These are phyloP conservation scores for Mycothermus thermophilus DNA, from an alignment of 495 filamentous ascomycete genomes.

Conservation along the genomic window DNA sequence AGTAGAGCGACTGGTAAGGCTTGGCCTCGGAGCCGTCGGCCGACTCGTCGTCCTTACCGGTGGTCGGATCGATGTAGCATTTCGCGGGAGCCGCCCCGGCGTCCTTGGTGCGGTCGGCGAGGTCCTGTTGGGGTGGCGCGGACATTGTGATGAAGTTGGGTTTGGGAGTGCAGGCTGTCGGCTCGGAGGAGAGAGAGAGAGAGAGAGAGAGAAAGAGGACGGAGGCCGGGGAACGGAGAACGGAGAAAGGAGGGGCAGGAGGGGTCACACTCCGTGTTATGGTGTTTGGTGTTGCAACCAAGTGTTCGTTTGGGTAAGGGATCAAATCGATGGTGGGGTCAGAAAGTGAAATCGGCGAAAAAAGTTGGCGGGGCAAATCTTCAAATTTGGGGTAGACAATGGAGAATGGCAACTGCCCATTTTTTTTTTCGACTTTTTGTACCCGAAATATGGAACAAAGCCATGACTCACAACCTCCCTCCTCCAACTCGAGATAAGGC, in stretches of 20 bases:
- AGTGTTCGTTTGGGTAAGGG: neutral
- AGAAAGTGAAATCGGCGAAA: neutral
- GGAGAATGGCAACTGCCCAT: no score
- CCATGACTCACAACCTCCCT: no score
- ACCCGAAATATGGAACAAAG: no score
- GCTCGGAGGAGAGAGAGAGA: neutral
- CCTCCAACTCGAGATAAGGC: no score
- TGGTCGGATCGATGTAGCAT: constrained; percentile 68
- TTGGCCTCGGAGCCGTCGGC: constrained; percentile 52
- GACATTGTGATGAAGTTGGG: no score
- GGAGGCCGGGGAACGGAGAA: neutral
- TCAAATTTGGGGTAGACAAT: no score
- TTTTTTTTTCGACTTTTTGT: no score
- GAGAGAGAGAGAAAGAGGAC: neutral
- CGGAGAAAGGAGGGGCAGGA: neutral
- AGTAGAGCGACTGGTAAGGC: constrained; percentile 68
- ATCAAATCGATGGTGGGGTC: constrained; percentile 13
- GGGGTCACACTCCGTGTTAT: no score
- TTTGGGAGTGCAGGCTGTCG: no score
- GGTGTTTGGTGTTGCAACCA: neutral
- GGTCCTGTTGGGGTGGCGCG: constrained; percentile 25
- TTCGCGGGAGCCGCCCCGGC: constrained; percentile 26
- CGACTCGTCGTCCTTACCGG: constrained; percentile 53
- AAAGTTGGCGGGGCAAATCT: constrained; percentile 1
- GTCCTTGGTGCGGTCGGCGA: constrained; percentile 30